Conservation (phyloP, 176 grass and related monocot species). For the Elaeis guineensis region DNA sequence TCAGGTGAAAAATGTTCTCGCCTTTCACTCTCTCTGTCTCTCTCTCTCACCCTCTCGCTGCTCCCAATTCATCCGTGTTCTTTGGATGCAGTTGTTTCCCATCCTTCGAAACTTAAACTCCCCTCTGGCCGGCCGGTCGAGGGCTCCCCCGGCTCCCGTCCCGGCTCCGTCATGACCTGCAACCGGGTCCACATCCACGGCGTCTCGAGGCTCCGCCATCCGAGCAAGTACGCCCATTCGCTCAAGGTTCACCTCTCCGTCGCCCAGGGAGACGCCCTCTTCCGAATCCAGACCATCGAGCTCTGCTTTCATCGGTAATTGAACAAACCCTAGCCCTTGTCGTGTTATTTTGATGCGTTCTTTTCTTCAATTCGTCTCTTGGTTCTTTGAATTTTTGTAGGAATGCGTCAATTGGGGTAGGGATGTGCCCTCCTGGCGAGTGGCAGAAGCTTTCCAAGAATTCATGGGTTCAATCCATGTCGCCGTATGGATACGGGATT, state of each 20-base stretch:
- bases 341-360: not conserved
- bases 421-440: conserved; percentile 56
- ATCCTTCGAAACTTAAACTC: conserved; percentile 3
- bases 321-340: conserved; percentile 21
- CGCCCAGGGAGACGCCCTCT: conserved; percentile 15
- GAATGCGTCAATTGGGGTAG: conserved; percentile 58
- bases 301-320: conserved; percentile 82
- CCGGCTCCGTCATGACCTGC: conserved; percentile 26
- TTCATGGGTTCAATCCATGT: conserved; percentile 52
- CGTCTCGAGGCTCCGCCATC: conserved; percentile 56
- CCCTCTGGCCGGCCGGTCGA: conserved; percentile 21
- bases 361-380: not conserved
- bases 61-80: not conserved
- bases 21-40: too few species aligned
- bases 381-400: conserved; percentile 15
- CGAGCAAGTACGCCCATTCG: conserved; percentile 59
- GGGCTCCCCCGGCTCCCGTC: conserved; percentile 29
- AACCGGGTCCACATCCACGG: conserved; percentile 51
- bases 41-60: not conserved
- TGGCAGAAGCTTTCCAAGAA: conserved; percentile 83
- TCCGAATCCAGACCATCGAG: conserved; percentile 53
- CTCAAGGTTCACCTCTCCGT: conserved; percentile 42
- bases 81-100: conserved; percentile 27
- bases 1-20: conserved; percentile 33
- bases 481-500: conserved; percentile 54